Evolutionary conservation across 2,329 filamentous ascomycete genomes (phyloP).

Genomic region (Orbilia brochopaga): DNA sequence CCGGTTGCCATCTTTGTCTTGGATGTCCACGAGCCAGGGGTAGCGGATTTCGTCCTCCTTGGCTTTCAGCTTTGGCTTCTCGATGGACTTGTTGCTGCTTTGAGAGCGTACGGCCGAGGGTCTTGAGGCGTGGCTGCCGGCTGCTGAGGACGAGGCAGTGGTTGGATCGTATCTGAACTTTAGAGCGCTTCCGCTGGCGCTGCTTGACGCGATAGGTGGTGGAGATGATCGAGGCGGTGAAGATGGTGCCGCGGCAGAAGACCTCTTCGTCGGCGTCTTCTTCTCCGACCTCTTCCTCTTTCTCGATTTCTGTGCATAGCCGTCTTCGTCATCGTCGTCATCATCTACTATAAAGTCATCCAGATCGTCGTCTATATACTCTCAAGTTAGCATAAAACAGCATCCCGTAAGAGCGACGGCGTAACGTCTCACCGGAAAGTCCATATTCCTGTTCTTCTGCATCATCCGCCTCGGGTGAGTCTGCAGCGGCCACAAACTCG

Average conservation of each 20-base stretch:
- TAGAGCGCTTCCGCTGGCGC: slow-evolving; percentile 63
- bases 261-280: slow-evolving; percentile 67
- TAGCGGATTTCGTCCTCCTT: slow-evolving; percentile 75
- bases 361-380: slow-evolving; percentile 66
- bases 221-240: slow-evolving; percentile 60
- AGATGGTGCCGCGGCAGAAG: slow-evolving; percentile 59
- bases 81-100: slow-evolving; percentile 57
- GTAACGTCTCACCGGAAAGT: slow-evolving; percentile 34
- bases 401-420: slow-evolving; percentile 21
- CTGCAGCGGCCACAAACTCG: slow-evolving; percentile 67
- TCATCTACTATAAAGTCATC: slow-evolving; percentile 88
- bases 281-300: slow-evolving; percentile 70
- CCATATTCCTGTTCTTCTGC: slow-evolving; percentile 59
- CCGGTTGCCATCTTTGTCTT: slow-evolving; percentile 81
- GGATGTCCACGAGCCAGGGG: slow-evolving; percentile 83
- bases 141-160: slow-evolving; percentile 71
- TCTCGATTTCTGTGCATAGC: slow-evolving; percentile 63
- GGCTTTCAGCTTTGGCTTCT: slow-evolving; percentile 56
- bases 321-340: slow-evolving; percentile 74
- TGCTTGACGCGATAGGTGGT: slow-evolving; percentile 57
- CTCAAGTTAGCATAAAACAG: slow-evolving; percentile 15
- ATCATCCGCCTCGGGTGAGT: slow-evolving; percentile 68
- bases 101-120: slow-evolving; percentile 59
- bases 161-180: slow-evolving; percentile 65
- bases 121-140: slow-evolving; percentile 76